Evolutionary conservation across 441 rosid genomes (phyloP).

Genomic region (Arabidopsis lyrata): DNA sequence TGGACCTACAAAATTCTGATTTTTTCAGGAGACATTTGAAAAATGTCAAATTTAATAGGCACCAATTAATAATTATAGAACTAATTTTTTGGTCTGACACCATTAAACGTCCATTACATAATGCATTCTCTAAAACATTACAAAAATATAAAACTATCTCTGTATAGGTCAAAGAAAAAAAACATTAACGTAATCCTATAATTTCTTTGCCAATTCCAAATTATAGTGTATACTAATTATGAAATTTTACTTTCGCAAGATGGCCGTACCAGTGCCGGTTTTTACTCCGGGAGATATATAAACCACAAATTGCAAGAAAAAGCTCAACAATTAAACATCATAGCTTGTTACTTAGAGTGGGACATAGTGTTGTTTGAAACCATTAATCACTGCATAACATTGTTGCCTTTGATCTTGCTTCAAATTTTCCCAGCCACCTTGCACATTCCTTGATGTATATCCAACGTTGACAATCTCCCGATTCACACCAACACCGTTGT

Average conservation of each 20-base stretch:
- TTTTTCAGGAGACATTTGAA: too few relatives aligned
- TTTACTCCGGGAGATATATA: constrained; percentile 5
- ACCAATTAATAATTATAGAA: too few relatives aligned
- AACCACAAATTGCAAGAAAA: background rate
- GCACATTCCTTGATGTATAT: constrained; percentile 35
- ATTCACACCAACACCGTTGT: constrained; percentile 36
- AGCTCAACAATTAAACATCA: background rate
- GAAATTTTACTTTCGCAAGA: constrained; percentile 2
- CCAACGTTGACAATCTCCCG: constrained; percentile 34
- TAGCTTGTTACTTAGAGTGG: constrained; percentile 30
- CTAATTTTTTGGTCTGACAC: background rate
- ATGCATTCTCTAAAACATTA: background rate
- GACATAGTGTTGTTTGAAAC: constrained; percentile 42
- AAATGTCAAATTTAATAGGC: too few relatives aligned
- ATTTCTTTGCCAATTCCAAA: constrained; percentile 14
- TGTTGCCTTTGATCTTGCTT: constrained; percentile 48
- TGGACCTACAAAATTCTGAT: too few relatives aligned
- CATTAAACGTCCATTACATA: background rate
- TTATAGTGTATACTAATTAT: background rate
- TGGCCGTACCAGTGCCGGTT: background rate
- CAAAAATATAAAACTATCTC: background rate
- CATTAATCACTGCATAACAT: constrained; percentile 44
- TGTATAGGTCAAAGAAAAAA: background rate
- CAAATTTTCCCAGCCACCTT: constrained; percentile 34
- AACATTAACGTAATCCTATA: background rate